These are phyloP conservation scores for Yarrowia bubula DNA, from an alignment of 805 yeast species.

Conservation along the genomic window DNA sequence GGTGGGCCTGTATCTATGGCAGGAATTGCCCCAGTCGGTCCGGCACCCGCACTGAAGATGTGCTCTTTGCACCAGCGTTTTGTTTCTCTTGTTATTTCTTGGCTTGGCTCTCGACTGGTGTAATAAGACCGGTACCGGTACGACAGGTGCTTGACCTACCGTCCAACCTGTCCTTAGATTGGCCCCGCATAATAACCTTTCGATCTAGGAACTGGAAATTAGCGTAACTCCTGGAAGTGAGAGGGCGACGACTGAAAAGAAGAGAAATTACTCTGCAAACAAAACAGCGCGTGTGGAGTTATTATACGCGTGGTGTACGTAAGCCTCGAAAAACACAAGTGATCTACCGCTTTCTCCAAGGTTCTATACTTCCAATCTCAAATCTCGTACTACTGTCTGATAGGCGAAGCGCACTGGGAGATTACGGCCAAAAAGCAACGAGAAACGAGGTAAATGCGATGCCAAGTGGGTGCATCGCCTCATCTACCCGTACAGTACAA, in stretches of 20 bases:
- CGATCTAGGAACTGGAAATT: slow-evolving; percentile 25
- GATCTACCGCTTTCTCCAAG: no score
- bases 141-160: no score
- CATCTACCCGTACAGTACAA: slow-evolving; percentile 11
- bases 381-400: no score
- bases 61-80: no score
- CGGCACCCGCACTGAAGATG: no score
- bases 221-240: slow-evolving; percentile 1
- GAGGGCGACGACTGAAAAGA: not conserved
- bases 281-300: not conserved
- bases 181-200: slow-evolving; percentile 23
- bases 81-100: no score
- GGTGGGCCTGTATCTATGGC: slow-evolving; percentile 8
- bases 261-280: slow-evolving; percentile 1
- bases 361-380: not conserved
- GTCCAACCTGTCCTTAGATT: not conserved
- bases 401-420: not conserved
- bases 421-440: not conserved
- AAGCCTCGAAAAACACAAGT: not conserved
- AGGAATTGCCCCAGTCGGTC: not conserved
- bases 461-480: slow-evolving; percentile 17
- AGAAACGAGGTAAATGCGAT: slow-evolving; percentile 3
- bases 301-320: not conserved
- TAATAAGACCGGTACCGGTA: no score
- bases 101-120: no score